A percentile compares a stretch with the other conserved stretches of the same genome.
Evolutionary conservation across 306 rosid species (phyloP).

Genomic region (Quercus suber): DNA sequence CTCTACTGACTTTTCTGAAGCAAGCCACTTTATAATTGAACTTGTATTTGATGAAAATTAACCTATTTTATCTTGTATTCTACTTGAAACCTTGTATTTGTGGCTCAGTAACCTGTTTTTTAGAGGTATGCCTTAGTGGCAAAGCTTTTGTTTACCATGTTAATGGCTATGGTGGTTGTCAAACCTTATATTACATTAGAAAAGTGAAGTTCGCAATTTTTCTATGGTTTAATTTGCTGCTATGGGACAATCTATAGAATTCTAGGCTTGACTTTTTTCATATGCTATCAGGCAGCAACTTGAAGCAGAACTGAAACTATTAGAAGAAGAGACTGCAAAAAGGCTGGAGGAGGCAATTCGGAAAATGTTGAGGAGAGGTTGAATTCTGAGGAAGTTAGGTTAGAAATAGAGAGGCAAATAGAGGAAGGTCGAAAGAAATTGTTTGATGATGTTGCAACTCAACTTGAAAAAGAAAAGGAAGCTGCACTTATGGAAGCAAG

Average conservation of each 20-base stretch:
- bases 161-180: neutral
- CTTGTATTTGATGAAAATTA: constrained; percentile 40
- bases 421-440: constrained; percentile 74
- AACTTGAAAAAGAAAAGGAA: constrained; percentile 87
- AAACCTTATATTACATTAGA: neutral
- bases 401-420: constrained; percentile 58
- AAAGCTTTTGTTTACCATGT: constrained; percentile 11
- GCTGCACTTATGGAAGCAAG: constrained; percentile 79
- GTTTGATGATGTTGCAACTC: constrained; percentile 69
- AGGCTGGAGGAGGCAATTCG: constrained; percentile 80
- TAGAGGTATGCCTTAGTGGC: constrained; percentile 37
- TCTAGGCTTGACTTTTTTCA: constrained; percentile 27
- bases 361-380: constrained; percentile 73
- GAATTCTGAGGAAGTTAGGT: constrained; percentile 55
- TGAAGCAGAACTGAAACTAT: constrained; percentile 64
- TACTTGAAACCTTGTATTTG: constrained; percentile 34
- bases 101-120: constrained; percentile 39
- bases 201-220: constrained; percentile 4
- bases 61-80: constrained; percentile 34
- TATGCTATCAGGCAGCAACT: constrained; percentile 55
- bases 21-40: constrained; percentile 38
- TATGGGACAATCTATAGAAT: neutral
- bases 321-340: constrained; percentile 81
- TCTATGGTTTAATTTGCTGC: constrained; percentile 5
- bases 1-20: constrained; percentile 35